Evolutionary conservation across 73 alveolate genomes (phyloP), one percentile per base, ranked within the genome.

Genomic region (Paramecium sonneborni): DNA sequence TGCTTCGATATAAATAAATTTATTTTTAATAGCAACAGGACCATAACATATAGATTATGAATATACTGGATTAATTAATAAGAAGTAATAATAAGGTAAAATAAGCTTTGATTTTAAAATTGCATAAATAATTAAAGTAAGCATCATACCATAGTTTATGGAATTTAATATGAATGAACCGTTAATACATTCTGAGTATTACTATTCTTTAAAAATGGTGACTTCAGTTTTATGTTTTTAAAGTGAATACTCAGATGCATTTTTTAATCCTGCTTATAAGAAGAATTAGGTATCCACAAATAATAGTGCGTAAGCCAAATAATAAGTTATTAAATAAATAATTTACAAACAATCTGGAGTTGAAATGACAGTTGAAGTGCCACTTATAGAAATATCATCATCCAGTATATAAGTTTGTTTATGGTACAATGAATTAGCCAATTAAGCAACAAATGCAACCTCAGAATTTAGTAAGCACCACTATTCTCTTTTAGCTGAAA

Each of bases 91-190:
- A 34, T 39, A 38, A 46, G 90, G 90, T 24, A 79, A 46, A 62
- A 43, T 79, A 12, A 79, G 90, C n/a, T 79, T 79, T 34, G 90
- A 79, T 44, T 79, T 79, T 34, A 79, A 79, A 46, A 79, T 79
- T 30, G 90, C 90, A 11, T 43, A 79, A 79, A 79, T 79, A 5
- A 41, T 79, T 7, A 24, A 41, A 30, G 90, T 79, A 15, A 21
- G 55, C 30, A 46, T 79, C 10, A 30, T 23, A 8, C 90, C 90
- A 2, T 21, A 79, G 30, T 79, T 44, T 23, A 24, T 79, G 30
- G 90, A 79, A 46, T 79, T 79, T 44, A 79, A 39, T 24, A 24
- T 79, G 34, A 41, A 32, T 23, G 90, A 79, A 79, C 44, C 44
- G 30, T 21, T 79, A n/a, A 38, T 46, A 24, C 76, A 38, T 28